Evolutionary conservation across 306 rosid genomes (phyloP), one percentile per base, ranked within the genome.

Genomic region (Prunus armeniaca): DNA sequence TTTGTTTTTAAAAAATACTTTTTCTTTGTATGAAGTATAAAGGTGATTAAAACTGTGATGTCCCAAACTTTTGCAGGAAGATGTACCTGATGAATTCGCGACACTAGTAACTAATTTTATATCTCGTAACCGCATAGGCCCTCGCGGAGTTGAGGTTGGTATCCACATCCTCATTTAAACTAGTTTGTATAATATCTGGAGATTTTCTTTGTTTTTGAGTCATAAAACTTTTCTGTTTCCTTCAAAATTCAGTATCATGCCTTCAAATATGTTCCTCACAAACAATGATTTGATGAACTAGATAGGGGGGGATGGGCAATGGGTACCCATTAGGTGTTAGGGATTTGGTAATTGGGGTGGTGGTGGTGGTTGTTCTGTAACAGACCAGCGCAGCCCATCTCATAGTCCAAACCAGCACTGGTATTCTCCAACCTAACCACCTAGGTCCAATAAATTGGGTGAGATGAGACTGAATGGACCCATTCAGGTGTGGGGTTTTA

Each of bases 1-100:
- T 17, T 56, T 32, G 7, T 68, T 69, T 50, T 3, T 41, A 19
- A 60, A 9, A 12, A 2, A 9, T 73, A 9, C 61, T 22, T 72
- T 46, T 25, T 76, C 74, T 65, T 9, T 72, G 12, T 69, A 64
- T 7, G 1, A 38, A 38, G 9, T 38, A 38, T 38, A 32, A 46
- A 60, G 61, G 50, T 79, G 41, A 25, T 19, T 12, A 12, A 18
- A 38, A 25, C 54, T 54, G 69, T 60, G 77, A 52, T 32, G 71
- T 11, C 27, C 45, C 63, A 20, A 65, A 68, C 65, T 78, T 84
- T 56, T 84, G 80, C 83, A 95, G 99, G 99, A 95, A 78, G 99
- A 95, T 85, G 90, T 76, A 43, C 99, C 99, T 24, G 97, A 95
- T 69, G 99, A 95, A 73, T 95, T 95, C 78, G 88, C 97, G 2